These are phyloP conservation scores for Hypomyces rosellus DNA, from an alignment of 2,329 filamentous ascomycete species.

Conservation along the genomic window DNA sequence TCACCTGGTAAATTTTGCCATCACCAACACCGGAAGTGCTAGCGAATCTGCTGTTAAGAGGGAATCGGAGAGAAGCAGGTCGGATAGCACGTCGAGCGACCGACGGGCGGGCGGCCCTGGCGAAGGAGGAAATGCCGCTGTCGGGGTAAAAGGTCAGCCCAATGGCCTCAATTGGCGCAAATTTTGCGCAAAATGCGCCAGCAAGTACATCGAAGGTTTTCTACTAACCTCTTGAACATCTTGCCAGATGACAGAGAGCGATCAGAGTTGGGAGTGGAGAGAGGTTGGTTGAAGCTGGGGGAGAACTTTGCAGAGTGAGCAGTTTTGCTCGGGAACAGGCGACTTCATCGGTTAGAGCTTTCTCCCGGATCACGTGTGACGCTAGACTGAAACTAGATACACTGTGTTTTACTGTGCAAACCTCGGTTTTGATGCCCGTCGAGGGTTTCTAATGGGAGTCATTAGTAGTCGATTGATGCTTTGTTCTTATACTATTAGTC, in stretches of 20 bases:
- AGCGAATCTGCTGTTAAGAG: constrained; percentile 52
- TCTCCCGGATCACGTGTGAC: constrained; percentile 33
- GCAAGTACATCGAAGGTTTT: constrained; percentile 24
- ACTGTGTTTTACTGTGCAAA: neutral
- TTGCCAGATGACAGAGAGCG: constrained; percentile 64
- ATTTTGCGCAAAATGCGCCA: constrained; percentile 16
- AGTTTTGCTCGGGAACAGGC: constrained; percentile 40
- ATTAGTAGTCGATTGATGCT: too few relatives aligned
- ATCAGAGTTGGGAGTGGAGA: constrained; percentile 54
- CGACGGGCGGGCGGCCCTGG: constrained; percentile 56
- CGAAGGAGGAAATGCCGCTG: constrained; percentile 62
- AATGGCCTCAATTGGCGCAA: constrained; percentile 44
- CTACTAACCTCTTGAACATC: constrained; percentile 77
- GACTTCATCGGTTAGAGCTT: constrained; percentile 41
- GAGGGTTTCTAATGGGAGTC: neutral
- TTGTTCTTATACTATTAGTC: too few relatives aligned
- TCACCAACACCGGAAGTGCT: constrained; percentile 52
- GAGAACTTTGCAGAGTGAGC: constrained; percentile 44
- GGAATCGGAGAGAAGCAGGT: constrained; percentile 50
- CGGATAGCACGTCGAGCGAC: constrained; percentile 54
- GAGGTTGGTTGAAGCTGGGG: constrained; percentile 44
- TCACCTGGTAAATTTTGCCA: constrained; percentile 65
- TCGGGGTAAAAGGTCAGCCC: constrained; percentile 32
- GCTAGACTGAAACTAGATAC: constrained; percentile 24
- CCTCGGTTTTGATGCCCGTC: neutral